Conservation (phyloP, 345 rosid genomes). For the Bruguiera gymnorhiza region DNA sequence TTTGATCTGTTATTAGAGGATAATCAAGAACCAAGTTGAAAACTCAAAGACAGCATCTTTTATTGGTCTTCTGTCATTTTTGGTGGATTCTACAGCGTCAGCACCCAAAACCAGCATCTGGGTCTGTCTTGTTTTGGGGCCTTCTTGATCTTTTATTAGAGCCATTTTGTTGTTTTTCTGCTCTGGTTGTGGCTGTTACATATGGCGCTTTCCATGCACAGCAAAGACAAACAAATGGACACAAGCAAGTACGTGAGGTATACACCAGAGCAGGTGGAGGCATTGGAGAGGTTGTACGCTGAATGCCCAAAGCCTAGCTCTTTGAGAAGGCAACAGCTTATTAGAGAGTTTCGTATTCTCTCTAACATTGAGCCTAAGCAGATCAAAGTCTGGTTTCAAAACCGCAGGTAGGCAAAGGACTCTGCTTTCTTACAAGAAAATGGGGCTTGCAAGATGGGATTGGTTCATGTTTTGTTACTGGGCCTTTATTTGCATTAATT, state of each 20-base stretch:
- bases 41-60: too few species aligned
- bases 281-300: slow-evolving; percentile 66
- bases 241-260: slow-evolving; percentile 64
- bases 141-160: background rate
- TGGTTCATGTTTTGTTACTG: background rate
- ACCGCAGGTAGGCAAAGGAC: slow-evolving; percentile 44
- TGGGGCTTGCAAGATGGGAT: slow-evolving; percentile 1
- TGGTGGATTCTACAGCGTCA: too few species aligned
- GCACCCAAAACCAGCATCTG: slow-evolving; percentile 8
- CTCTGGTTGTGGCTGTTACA: background rate
- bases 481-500: background rate
- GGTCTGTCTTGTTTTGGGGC: background rate
- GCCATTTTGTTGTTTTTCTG: background rate
- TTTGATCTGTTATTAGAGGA: too few species aligned
- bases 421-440: background rate
- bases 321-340: slow-evolving; percentile 66
- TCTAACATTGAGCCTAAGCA: slow-evolving; percentile 62
- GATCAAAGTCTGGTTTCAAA: slow-evolving; percentile 76
- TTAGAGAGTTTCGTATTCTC: slow-evolving; percentile 65
- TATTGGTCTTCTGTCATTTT: too few species aligned
- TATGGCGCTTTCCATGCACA: slow-evolving; percentile 49
- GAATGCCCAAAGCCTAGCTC: slow-evolving; percentile 86
- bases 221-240: slow-evolving; percentile 50
- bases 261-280: slow-evolving; percentile 77
- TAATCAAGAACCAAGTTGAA: too few species aligned